Evolutionary conservation across 805 yeast genomes (phyloP).

Genomic region (Ogataea philodendri): DNA sequence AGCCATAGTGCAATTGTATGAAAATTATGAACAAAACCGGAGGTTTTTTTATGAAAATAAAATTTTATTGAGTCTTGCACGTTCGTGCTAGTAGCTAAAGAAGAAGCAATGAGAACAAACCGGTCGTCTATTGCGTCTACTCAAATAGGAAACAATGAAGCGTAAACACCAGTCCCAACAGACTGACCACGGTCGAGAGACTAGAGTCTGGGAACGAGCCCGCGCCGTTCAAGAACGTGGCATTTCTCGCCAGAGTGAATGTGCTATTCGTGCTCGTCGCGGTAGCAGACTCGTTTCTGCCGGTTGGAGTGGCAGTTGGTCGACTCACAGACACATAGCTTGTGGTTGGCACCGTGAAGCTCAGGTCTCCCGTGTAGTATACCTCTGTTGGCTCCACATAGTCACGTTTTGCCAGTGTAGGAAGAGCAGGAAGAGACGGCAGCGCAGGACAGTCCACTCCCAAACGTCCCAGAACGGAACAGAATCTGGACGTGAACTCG

Average conservation of each 20-base stretch:
- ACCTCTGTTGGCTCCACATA: conserved; percentile 8
- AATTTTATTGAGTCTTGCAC: conserved; percentile 11
- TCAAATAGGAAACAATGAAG: conserved; percentile 18
- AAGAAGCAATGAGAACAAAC: conserved; percentile 2
- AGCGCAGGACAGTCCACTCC: conserved; percentile 20
- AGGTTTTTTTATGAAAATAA: conserved; percentile 6
- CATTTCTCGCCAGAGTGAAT: conserved; percentile 5
- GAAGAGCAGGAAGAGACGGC: no score
- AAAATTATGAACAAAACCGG: conserved; percentile 1
- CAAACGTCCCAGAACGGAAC: conserved; percentile 19
- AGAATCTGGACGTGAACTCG: conserved; percentile 22
- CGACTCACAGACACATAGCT: not conserved
- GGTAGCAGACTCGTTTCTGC: not conserved
- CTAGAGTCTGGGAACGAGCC: conserved; percentile 7
- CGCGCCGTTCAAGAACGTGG: conserved; percentile 15
- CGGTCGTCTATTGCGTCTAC: no score
- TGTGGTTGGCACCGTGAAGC: not conserved
- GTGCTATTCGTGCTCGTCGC: conserved; percentile 3
- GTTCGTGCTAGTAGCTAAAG: conserved; percentile 4
- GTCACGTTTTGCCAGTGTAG: conserved; percentile 10
- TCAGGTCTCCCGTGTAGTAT: not conserved
- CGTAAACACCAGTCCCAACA: conserved; percentile 15
- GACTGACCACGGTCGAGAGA: conserved; percentile 11
- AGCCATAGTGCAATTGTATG: conserved; percentile 34
- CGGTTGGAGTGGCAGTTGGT: not conserved